Conservation (phyloP, 1,284 basidiomycete species). For the Pterulicium gracile region DNA sequence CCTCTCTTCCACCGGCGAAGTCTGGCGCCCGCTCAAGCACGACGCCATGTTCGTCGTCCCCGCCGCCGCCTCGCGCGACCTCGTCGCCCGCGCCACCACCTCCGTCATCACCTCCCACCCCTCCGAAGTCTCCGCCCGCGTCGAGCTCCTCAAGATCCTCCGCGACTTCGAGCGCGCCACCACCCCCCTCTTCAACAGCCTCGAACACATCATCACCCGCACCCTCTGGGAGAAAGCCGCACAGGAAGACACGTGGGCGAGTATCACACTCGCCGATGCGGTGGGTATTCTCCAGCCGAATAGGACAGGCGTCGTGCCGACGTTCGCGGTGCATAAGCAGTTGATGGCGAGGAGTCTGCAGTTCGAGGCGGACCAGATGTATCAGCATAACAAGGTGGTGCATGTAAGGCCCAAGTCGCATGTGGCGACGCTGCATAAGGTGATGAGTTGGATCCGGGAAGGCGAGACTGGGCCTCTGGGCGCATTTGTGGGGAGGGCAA, state of each 20-base stretch:
- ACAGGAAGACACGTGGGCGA: slow-evolving; percentile 38
- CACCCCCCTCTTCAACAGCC: slow-evolving; percentile 28
- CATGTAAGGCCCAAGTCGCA: slow-evolving; percentile 59
- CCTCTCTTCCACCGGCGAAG: slow-evolving; percentile 38
- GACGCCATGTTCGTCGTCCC: slow-evolving; percentile 54
- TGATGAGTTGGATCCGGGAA: slow-evolving; percentile 41
- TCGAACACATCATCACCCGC: slow-evolving; percentile 22
- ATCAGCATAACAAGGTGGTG: slow-evolving; percentile 52
- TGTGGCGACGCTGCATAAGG: slow-evolving; percentile 41
- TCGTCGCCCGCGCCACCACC: slow-evolving; percentile 37
- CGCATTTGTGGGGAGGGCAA: slow-evolving; percentile 50
- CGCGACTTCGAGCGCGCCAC: slow-evolving; percentile 36
- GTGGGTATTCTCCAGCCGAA: slow-evolving; percentile 28
- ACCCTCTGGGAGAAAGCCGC: slow-evolving; percentile 37
- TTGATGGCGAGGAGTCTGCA: slow-evolving; percentile 56
- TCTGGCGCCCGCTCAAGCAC: slow-evolving; percentile 31
- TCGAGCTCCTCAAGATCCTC: slow-evolving; percentile 43
- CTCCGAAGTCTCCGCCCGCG: slow-evolving; percentile 40
- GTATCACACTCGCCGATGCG: slow-evolving; percentile 38
- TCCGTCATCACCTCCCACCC: slow-evolving; percentile 15
- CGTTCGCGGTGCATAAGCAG: slow-evolving; percentile 65
- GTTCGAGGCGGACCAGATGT: slow-evolving; percentile 55
- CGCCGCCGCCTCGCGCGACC: slow-evolving; percentile 32
- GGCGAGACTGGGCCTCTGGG: slow-evolving; percentile 30
- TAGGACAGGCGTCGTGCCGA: slow-evolving; percentile 22